These are phyloP conservation scores for Nissolia schottii DNA, from an alignment of 306 rosid genomes.

Conservation along the genomic window DNA sequence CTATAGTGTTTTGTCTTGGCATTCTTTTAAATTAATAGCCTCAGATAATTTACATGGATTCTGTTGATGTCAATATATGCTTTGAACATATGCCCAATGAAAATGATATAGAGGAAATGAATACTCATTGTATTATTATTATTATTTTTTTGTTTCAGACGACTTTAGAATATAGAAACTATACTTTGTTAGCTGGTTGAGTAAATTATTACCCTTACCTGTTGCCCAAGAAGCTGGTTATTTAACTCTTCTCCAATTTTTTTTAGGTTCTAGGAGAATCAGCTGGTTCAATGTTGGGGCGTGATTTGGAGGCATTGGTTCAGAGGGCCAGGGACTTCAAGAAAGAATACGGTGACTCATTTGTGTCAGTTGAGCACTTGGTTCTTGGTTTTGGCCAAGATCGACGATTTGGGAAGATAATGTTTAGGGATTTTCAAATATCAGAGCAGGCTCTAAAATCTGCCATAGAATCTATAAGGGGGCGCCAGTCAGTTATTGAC, in stretches of 20 bases:
- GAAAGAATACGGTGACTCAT: slow-evolving; percentile 91
- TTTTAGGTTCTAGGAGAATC: slow-evolving; percentile 80
- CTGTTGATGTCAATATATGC: not conserved
- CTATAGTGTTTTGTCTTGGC: not conserved
- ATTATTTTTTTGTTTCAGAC: too few relatives aligned
- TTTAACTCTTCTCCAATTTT: slow-evolving; percentile 15
- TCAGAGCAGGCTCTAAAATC: slow-evolving; percentile 63
- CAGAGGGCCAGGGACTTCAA: slow-evolving; percentile 86
- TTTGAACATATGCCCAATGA: slow-evolving; percentile 15
- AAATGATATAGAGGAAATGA: slow-evolving; percentile 16
- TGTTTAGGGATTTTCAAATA: slow-evolving; percentile 81
- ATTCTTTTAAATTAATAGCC: not conserved
- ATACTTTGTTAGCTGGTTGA: not conserved
- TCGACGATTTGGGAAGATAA: slow-evolving; percentile 78
- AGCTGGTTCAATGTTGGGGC: slow-evolving; percentile 85
- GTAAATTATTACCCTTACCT: not conserved
- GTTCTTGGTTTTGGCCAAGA: slow-evolving; percentile 86
- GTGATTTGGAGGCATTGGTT: slow-evolving; percentile 91
- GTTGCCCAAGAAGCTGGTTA: slow-evolving; percentile 7
- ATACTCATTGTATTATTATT: slow-evolving; percentile 3
- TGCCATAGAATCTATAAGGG: slow-evolving; percentile 84
- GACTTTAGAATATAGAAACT: not conserved
- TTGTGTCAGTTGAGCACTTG: slow-evolving; percentile 94
- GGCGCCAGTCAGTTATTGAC: slow-evolving; percentile 90
- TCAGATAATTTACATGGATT: slow-evolving; percentile 8